Evolutionary conservation across 2,329 filamentous ascomycete genomes (phyloP), one percentile per base, ranked within the genome.

Genomic region (Sporothrix protearum): DNA sequence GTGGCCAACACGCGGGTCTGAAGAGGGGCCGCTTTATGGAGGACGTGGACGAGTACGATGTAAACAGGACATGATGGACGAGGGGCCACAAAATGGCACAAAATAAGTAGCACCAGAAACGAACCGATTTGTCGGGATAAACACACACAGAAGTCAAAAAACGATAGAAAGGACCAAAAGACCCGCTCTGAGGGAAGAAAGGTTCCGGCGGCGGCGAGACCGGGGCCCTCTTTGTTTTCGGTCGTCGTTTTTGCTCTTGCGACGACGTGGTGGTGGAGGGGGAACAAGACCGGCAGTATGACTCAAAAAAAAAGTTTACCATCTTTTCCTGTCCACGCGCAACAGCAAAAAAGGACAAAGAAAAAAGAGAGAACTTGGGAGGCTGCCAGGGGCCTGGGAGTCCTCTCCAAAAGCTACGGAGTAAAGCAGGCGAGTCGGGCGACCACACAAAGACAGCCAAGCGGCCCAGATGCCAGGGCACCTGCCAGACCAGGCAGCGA

Each of bases 341-440:
- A 33, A 49, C 9, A 8, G 39, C 22, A 49, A 66, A 49, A 16
- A 49, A 66, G 45, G 28, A 9, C 22, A 28, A 53, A 53, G n/a
- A 53, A 53, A 51, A n/a, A 10, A 19, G 30, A 36, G 30, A 10
- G 33, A 36, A 8, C 0, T 55, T 25, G 5, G 53, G 30, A 25
- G 49, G 49, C 22, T 53, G 49, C 25, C 28, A n/a, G 7, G 30
- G 16, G 28, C 8, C 53, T 57, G 10, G 55, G 55, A 30, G 30
- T 59, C 55, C 16, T 8, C 53, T 64, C 36, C 36, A 16, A 28
- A 64, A 16, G n/a, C 59, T 45, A n/a, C n/a, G n/a, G n/a, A n/a
- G n/a, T n/a, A 64, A 28, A 64, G 45, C 45, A 45, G 59, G 59
- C 59, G 45, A 64, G 22, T 64, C 59, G 59, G 36, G 59, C 36